Conservation (phyloP, 192 early-diverging fungal genomes). For the Backusella psychrophila region DNA sequence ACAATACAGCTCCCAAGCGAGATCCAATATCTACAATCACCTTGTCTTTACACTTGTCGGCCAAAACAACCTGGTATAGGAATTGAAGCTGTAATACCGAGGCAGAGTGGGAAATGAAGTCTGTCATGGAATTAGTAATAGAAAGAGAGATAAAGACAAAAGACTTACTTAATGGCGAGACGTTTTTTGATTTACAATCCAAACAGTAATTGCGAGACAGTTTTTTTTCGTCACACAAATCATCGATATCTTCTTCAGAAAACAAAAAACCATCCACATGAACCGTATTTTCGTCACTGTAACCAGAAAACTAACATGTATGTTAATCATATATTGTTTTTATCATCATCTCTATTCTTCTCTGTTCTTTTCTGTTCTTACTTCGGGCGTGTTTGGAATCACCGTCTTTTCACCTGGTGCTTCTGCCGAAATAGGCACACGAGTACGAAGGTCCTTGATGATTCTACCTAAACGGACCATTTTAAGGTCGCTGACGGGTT, state of each 20-base stretch:
- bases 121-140: constrained; percentile 9
- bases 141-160: no score
- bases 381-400: constrained; percentile 47
- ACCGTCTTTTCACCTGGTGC: constrained; percentile 47
- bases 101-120: constrained; percentile 63
- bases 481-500: constrained; percentile 28
- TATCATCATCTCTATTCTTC: neutral
- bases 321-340: neutral
- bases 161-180: constrained; percentile 39
- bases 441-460: constrained; percentile 48
- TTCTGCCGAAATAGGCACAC: constrained; percentile 51
- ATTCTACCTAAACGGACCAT: constrained; percentile 46
- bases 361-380: constrained; percentile 17
- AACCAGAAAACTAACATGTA: constrained; percentile 42
- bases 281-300: constrained; percentile 48
- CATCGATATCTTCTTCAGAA: constrained; percentile 57
- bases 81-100: constrained; percentile 54
- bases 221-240: constrained; percentile 53
- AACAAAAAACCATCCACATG: constrained; percentile 61
- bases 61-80: constrained; percentile 47
- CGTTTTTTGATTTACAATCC: constrained; percentile 50
- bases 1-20: constrained; percentile 54
- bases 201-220: constrained; percentile 53
- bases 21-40: constrained; percentile 60
- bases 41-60: constrained; percentile 41